These are phyloP conservation scores for Tripidium arundinaceum DNA, from an alignment of 202 grass and related monocot genomes.

Conservation along the genomic window DNA sequence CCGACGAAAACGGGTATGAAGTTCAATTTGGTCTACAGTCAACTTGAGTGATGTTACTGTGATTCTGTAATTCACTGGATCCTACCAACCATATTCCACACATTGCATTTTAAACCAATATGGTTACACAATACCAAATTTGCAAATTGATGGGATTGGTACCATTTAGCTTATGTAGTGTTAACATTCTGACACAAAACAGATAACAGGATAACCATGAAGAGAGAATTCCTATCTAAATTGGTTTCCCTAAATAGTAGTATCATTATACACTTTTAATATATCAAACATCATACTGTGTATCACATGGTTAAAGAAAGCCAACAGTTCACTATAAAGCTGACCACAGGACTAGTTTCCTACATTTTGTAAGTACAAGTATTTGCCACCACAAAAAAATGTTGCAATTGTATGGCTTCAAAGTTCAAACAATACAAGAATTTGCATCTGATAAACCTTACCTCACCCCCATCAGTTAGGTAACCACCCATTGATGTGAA, in stretches of 20 bases:
- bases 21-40: not conserved
- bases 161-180: not conserved
- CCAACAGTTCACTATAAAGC: not conserved
- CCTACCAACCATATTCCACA: not conserved
- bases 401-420: not conserved
- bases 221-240: not conserved
- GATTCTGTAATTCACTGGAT: conserved; percentile 12
- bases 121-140: not conserved
- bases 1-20: not conserved
- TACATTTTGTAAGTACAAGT: too few relatives aligned
- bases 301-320: conserved; percentile 12
- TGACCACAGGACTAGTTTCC: too few relatives aligned
- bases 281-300: not conserved
- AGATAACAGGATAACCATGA: conserved; percentile 1
- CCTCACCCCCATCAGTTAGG: conserved; percentile 95
- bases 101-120: not conserved
- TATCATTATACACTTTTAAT: not conserved
- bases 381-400: not conserved
- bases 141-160: not conserved
- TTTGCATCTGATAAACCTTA: conserved; percentile 51
- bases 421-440: not conserved
- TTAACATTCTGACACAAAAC: conserved; percentile 7
- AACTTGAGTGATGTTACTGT: conserved; percentile 3
- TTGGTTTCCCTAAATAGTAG: not conserved
- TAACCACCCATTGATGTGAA: conserved; percentile 91